Evolutionary conservation across 495 filamentous ascomycete genomes (phyloP), one percentile per base, ranked within the genome.

Genomic region (Pyronema domesticum): DNA sequence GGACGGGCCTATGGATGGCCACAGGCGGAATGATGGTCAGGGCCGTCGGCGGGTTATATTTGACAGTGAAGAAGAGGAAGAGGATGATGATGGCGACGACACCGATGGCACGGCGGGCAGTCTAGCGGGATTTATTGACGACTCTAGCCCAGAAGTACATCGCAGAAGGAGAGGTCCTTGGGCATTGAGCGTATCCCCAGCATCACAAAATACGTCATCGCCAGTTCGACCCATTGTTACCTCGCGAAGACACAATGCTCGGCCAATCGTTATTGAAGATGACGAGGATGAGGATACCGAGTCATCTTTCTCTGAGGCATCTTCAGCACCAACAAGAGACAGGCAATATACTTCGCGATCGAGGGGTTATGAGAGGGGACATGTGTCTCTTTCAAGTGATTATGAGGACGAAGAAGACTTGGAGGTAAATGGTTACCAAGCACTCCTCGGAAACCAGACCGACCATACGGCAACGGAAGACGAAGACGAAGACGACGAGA

Each of bases 61-160:
- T 19, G 13, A 42, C 39, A 42, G 39, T 17, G 39, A 42, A 42
- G 45, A 42, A 58, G 67, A 64, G 6, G 69, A 69, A 47, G 55
- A 65, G 1, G 67, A 68, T n/a, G 69, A 70, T 5, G 69, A 69
- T 6, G 60, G 65, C 3, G 68, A 70, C 1, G 13, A 13, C 13
- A n/a, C 56, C 44, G 58, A 59, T 36, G 58, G 59, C 6, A 62
- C 63, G 23, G 61, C 61, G 46, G 62, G 62, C 0, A 65, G 63
- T 34, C 37, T 64, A 17, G 37, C 48, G 7, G 59, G 62, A 17
- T 65, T 62, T 53, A 55, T 62, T 18, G 63, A 59, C 15, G 63
- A 65, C 17, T 58, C 65, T 19, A 65, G 57, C 30, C 62, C 58
- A 23, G 55, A 65, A 46, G 47, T 3, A 23, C 42, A 33, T 6